Conservation (phyloP, 208 protist genomes). For the Angomonas ambiguus region DNA sequence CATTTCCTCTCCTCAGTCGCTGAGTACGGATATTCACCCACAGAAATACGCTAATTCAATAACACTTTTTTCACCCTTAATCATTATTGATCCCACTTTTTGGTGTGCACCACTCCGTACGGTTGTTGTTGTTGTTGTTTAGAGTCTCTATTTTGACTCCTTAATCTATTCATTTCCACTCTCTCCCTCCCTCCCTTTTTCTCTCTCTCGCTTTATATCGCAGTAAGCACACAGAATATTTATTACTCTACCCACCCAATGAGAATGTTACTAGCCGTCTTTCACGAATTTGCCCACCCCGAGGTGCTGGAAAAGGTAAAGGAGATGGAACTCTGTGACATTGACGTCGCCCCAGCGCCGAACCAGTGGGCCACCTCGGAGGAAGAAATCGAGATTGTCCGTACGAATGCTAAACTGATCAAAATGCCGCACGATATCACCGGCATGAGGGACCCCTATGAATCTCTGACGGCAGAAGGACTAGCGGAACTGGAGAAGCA, state of each 20-base stretch:
- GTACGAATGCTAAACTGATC: slow-evolving; percentile 81
- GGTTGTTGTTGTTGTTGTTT: too few species aligned
- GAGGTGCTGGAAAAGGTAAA: slow-evolving; percentile 62
- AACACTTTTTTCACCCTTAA: too few species aligned
- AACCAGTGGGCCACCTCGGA: slow-evolving; percentile 42
- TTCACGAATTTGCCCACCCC: slow-evolving; percentile 74
- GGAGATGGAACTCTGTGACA: slow-evolving; percentile 43
- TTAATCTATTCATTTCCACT: too few species aligned
- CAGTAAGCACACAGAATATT: too few species aligned
- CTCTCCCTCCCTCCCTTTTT: slow-evolving; percentile 12
- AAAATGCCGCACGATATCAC: slow-evolving; percentile 47
- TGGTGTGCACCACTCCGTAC: too few species aligned
- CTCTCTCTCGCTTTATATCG: slow-evolving; percentile 10
- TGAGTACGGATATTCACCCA: too few species aligned
- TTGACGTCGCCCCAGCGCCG: slow-evolving; percentile 47
- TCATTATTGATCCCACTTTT: too few species aligned
- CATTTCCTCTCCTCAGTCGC: neutral
- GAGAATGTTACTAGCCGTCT: slow-evolving; percentile 74
- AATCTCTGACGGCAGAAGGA: slow-evolving; percentile 39
- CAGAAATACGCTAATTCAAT: too few species aligned
- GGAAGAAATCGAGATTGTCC: slow-evolving; percentile 51
- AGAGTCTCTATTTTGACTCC: too few species aligned
- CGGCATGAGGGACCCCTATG: slow-evolving; percentile 34
- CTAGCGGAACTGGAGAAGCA: slow-evolving; percentile 25
- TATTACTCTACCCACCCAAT: too few species aligned